phyloP scores from a whole-genome alignment of 2,329 filamentous ascomycete species.

The Pleomassaria siparia region DNA sequence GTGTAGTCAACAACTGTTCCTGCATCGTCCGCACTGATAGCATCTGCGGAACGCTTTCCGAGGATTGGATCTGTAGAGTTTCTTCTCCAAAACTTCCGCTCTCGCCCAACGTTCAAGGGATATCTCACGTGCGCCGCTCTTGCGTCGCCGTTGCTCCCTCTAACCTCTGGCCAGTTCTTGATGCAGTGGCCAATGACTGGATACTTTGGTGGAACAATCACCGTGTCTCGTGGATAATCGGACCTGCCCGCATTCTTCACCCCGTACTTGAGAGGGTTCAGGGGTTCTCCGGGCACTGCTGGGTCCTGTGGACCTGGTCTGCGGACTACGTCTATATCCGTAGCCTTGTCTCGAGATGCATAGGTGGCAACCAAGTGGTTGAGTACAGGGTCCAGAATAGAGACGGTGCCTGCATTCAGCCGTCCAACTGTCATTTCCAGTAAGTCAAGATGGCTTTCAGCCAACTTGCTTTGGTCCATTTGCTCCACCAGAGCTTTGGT shows the following conservation, averaged over 20 bases:
- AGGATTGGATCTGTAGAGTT: neutral
- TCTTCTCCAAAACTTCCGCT: neutral
- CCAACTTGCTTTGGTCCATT: slow-evolving; percentile 14
- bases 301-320: neutral
- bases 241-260: neutral
- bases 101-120: slow-evolving; percentile 1
- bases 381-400: slow-evolving; percentile 23
- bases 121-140: neutral
- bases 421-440: slow-evolving; percentile 21
- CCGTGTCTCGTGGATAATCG: neutral
- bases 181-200: slow-evolving; percentile 5
- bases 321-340: neutral
- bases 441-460: slow-evolving; percentile 14
- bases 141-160: neutral
- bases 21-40: neutral
- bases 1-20: neutral
- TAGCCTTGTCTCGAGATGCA: neutral
- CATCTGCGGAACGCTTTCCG: neutral
- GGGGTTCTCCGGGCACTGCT: neutral
- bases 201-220: slow-evolving; percentile 3
- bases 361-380: slow-evolving; percentile 21
- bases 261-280: slow-evolving; percentile 1
- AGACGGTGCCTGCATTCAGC: slow-evolving; percentile 13
- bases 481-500: slow-evolving; percentile 16
- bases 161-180: slow-evolving; percentile 2